Evolutionary conservation across 83 land plant species (phyloP).

Genomic region (Thuja plicata): DNA sequence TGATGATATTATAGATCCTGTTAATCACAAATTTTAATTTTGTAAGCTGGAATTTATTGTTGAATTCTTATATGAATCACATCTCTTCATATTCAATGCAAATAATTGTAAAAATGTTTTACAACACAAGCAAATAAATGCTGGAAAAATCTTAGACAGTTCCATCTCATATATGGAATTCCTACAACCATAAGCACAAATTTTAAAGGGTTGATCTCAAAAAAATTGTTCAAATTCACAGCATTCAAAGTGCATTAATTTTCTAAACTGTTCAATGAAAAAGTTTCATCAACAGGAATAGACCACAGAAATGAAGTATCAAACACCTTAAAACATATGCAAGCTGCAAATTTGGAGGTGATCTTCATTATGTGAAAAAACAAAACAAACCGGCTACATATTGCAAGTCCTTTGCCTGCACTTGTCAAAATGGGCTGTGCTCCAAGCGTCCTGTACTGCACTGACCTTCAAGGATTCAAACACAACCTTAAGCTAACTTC

Average conservation of each 20-base stretch:
- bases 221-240: not conserved
- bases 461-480: not conserved
- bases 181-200: not conserved
- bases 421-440: not conserved
- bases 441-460: not conserved
- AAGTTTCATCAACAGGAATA: not conserved
- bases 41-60: not conserved
- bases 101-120: not conserved
- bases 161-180: not conserved
- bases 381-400: not conserved
- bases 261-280: not conserved
- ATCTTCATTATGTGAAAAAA: too few relatives aligned
- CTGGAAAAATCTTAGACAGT: not conserved
- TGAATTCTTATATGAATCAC: not conserved
- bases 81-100: not conserved
- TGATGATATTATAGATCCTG: not conserved
- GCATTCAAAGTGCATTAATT: not conserved
- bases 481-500: not conserved
- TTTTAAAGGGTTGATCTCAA: not conserved
- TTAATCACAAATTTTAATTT: constrained; percentile 2
- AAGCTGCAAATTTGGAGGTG: too few relatives aligned
- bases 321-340: not conserved
- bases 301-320: not conserved
- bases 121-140: not conserved
- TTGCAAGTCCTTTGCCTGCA: not conserved